Percentiles rank a stretch among this genome's conserved stretches.
Evolutionary conservation across 129 eudicot genomes (phyloP).

Genomic region (Smallanthus sonchifolius): DNA sequence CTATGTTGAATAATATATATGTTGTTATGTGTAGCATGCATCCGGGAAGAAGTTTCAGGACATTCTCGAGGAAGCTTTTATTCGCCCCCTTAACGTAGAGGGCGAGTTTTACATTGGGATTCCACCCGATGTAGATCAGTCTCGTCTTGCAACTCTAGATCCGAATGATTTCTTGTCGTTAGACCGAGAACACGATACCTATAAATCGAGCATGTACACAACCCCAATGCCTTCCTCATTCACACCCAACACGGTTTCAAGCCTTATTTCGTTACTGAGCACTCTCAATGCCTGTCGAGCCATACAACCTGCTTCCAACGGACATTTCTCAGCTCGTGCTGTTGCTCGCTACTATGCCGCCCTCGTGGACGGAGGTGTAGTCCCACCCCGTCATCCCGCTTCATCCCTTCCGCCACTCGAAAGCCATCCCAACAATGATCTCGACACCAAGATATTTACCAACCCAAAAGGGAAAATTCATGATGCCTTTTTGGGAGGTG

Average conservation of each 20-base stretch:
- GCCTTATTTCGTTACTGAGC: conserved; percentile 59
- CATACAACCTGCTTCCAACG: conserved; percentile 80
- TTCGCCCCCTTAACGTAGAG: too few species aligned
- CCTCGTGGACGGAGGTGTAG: conserved; percentile 25
- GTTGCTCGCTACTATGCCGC: conserved; percentile 94
- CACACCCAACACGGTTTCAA: conserved; percentile 39
- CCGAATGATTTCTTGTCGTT: conserved; percentile 43
- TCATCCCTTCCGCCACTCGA: too few species aligned
- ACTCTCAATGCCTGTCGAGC: conserved; percentile 66
- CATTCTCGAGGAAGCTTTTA: too few species aligned
- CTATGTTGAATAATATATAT: too few species aligned
- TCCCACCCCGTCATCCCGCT: too few species aligned
- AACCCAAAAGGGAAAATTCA: conserved; percentile 49
- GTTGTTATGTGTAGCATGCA: too few species aligned
- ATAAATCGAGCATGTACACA: conserved; percentile 5
- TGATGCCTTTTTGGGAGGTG: conserved; percentile 81
- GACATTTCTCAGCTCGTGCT: conserved; percentile 94
- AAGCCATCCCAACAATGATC: too few species aligned
- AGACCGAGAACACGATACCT: conserved; percentile 24
- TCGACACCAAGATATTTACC: conserved; percentile 35
- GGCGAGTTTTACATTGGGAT: too few species aligned
- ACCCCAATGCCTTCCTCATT: conserved; percentile 54
- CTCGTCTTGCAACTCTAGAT: conserved; percentile 85
- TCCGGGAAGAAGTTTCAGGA: too few species aligned
- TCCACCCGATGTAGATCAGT: conserved; percentile 7